phyloP scores from a whole-genome alignment of 352 stramenopile species.

The Globisporangium ultimum region DNA sequence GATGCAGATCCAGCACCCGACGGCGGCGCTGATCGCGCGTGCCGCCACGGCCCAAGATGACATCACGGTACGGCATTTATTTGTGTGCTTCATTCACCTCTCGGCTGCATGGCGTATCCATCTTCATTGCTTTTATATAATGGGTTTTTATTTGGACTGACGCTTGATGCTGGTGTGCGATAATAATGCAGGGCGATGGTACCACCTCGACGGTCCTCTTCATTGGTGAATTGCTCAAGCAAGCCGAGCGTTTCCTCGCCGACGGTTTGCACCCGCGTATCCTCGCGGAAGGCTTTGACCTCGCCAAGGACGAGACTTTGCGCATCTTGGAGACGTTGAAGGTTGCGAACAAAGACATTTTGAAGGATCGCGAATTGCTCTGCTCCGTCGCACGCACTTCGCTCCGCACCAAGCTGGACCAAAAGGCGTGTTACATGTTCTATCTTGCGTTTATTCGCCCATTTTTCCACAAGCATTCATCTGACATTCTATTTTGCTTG shows the following conservation, averaged over 20 bases:
- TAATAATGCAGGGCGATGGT: slow-evolving; percentile 86
- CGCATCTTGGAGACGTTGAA: slow-evolving; percentile 95
- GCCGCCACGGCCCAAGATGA: slow-evolving; percentile 97
- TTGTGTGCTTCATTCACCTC: too few species aligned
- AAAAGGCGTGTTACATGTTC: slow-evolving; percentile 50
- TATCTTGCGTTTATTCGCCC: neutral
- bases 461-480: neutral
- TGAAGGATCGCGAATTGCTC: slow-evolving; percentile 95
- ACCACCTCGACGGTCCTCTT: slow-evolving; percentile 98
- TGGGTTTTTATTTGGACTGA: too few species aligned
- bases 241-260: slow-evolving; percentile 94
- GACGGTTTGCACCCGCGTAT: slow-evolving; percentile 98
- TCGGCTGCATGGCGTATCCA: too few species aligned
- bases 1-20: slow-evolving; percentile 99
- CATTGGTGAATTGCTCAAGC: slow-evolving; percentile 98
- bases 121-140: too few species aligned
- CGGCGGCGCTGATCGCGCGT: slow-evolving; percentile 96
- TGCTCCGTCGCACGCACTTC: slow-evolving; percentile 93
- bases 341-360: slow-evolving; percentile 65
- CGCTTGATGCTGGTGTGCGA: too few species aligned
- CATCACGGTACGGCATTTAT: slow-evolving; percentile 51
- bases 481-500: neutral
- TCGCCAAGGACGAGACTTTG: slow-evolving; percentile 93
- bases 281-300: slow-evolving; percentile 97
- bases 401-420: slow-evolving; percentile 97